Evolutionary conservation across 345 rosid genomes (phyloP), one percentile per base, ranked within the genome.

Genomic region (Orychophragmus violaceus): DNA sequence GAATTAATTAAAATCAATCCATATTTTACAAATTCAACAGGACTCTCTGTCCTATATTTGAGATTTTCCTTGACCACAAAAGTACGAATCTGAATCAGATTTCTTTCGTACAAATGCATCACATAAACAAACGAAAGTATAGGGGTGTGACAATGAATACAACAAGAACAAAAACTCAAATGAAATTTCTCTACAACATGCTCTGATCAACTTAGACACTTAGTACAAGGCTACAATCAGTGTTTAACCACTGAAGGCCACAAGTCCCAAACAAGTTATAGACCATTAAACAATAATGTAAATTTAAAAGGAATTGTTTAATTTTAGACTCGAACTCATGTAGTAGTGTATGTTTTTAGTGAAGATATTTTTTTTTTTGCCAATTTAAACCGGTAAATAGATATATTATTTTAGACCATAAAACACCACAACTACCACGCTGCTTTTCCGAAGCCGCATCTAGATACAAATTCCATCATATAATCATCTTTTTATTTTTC

Each of bases 41-140:
- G 21, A 57, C 46, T 66, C 19, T 39, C 27, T 46, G 52, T 46
- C 27, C 27, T 8, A 13, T 16, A 22, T 30, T 21, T 32, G 44
- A 30, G 30, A 65, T 37, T 10, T 46, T 45, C 33, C 10, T 57
- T 58, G 58, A 68, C 72, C 22, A 11, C 39, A 52, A 55, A 68
- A 32, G 72, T 58, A 58, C 58, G 57, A 48, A 68, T 33, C 39
- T 24, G 23, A 24, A 68, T 33, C 37, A 17, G 49, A 46, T 17
- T 12, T 66, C 29, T 57, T 45, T 58, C 65, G 65, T 68, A 58
- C 72, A 46, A 58, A 57, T 58, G 72, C 10, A 50, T 68, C 58
- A 25, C 49, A 46, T 33, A 46, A 45, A 56, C 46, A 67, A 45
- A 57, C 64, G 64, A 57, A 57, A 68, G 48, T 57, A 44, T 41